A percentile compares a stretch with the other conserved stretches of the same genome.
Conservation (phyloP, 2,329 filamentous ascomycete species). For the Davidsoniella virescens region DNA sequence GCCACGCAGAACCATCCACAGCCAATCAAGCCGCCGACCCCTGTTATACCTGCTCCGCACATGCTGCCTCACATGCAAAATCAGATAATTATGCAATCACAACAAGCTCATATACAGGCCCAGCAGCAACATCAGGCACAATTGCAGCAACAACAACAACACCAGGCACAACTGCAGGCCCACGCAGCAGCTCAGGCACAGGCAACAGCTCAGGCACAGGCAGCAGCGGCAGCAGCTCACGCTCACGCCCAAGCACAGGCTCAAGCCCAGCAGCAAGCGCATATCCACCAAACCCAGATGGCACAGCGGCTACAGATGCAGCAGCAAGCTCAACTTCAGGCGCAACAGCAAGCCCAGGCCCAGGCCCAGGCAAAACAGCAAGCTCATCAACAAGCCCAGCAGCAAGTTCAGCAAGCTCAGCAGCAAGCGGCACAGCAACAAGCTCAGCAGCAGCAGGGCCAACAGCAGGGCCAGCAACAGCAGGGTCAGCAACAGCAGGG, state of each 20-base stretch:
- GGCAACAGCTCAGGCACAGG: constrained; percentile 13
- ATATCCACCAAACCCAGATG: constrained; percentile 13
- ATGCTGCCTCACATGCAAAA: constrained; percentile 13
- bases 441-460: constrained; percentile 19
- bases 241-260: not conserved
- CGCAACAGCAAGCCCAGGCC: constrained; percentile 18
- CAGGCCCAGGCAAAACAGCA: constrained; percentile 17
- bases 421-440: constrained; percentile 11
- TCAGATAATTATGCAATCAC: constrained; percentile 15
- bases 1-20: constrained; percentile 10
- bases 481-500: constrained; percentile 15
- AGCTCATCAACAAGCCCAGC: constrained; percentile 15
- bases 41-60: constrained; percentile 8
- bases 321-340: constrained; percentile 10
- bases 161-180: constrained; percentile 15
- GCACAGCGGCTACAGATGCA: constrained; percentile 7
- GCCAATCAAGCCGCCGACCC: constrained; percentile 8
- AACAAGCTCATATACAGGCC: constrained; percentile 5
- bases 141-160: constrained; percentile 15
- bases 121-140: constrained; percentile 18
- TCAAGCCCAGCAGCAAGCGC: not conserved
- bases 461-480: constrained; percentile 16
- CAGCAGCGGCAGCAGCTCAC: constrained; percentile 12
- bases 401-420: constrained; percentile 15
- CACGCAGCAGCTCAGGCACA: constrained; percentile 16